These are phyloP conservation scores for Plasmopara viticola DNA, from an alignment of 352 stramenopile species.

Conservation along the genomic window DNA sequence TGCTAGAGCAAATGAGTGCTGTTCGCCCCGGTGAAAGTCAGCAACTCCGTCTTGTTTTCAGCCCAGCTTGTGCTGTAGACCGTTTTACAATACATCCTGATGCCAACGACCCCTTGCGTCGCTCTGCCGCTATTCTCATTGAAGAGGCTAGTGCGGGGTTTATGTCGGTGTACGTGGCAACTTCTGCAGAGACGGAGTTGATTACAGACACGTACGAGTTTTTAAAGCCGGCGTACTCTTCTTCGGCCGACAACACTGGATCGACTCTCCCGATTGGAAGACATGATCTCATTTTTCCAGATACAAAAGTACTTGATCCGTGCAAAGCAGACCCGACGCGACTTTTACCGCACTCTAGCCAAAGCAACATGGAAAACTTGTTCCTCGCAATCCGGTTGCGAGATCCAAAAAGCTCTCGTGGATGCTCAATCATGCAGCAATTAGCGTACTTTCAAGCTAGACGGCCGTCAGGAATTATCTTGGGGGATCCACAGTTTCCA, in stretches of 20 bases:
- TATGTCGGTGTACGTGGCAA: slow-evolving; percentile 44
- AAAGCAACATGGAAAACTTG: slow-evolving; percentile 9
- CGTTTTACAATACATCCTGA: slow-evolving; percentile 43
- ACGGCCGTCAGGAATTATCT: slow-evolving; percentile 36
- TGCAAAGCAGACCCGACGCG: slow-evolving; percentile 27
- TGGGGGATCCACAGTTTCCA: slow-evolving; percentile 32
- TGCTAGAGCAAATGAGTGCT: slow-evolving; percentile 33
- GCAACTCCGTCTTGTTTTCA: slow-evolving; percentile 56
- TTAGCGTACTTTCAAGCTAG: slow-evolving; percentile 35
- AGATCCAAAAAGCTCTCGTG: slow-evolving; percentile 9
- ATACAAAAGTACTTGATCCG: slow-evolving; percentile 23
- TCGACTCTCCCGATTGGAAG: slow-evolving; percentile 39
- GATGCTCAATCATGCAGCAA: slow-evolving; percentile 38
- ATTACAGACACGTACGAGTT: slow-evolving; percentile 37
- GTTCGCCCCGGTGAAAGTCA: slow-evolving; percentile 26
- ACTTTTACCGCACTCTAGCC: slow-evolving; percentile 17
- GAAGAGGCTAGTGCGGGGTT: slow-evolving; percentile 43
- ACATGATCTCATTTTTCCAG: slow-evolving; percentile 29
- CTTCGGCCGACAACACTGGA: slow-evolving; percentile 9
- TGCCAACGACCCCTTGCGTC: slow-evolving; percentile 27
- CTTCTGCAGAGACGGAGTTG: slow-evolving; percentile 24
- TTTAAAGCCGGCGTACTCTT: slow-evolving; percentile 26
- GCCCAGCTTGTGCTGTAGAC: slow-evolving; percentile 30
- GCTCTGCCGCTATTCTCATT: slow-evolving; percentile 35
- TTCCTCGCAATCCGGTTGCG: slow-evolving; percentile 30